A percentile compares a stretch with the other conserved stretches of the same genome.
These are phyloP conservation scores for Lipomyces yamanashiensis DNA, from an alignment of 805 yeast genomes.

Conservation along the genomic window DNA sequence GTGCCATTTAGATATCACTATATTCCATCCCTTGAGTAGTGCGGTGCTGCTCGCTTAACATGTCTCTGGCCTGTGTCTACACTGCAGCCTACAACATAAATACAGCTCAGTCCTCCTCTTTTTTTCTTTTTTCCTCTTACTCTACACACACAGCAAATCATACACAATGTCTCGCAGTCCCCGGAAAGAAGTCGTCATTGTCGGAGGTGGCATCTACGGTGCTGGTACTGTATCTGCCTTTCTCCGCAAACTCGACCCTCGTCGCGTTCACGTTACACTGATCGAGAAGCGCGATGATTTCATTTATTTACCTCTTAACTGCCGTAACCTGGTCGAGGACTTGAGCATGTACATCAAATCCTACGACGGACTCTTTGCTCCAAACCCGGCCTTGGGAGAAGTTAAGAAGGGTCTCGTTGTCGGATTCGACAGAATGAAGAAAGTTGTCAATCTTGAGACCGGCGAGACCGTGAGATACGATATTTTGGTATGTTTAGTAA, in stretches of 20 bases:
- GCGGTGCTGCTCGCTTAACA: too few relatives aligned
- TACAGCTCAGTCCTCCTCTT: background rate
- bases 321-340: constrained; percentile 18
- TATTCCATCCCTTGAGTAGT: too few relatives aligned
- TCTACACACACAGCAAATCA: background rate
- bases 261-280: constrained; percentile 11
- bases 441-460: constrained; percentile 5
- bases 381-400: constrained; percentile 8
- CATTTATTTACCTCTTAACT: constrained; percentile 8
- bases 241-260: background rate
- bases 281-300: constrained; percentile 16
- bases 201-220: constrained; percentile 17
- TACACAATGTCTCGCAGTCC: background rate
- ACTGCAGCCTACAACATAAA: too few relatives aligned
- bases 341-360: constrained; percentile 11
- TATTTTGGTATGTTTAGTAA: constrained; percentile 2
- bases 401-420: constrained; percentile 7
- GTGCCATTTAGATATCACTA: too few relatives aligned
- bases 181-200: constrained; percentile 2
- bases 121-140: too few relatives aligned
- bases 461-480: constrained; percentile 16
- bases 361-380: constrained; percentile 9
- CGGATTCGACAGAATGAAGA: background rate
- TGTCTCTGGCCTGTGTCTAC: too few relatives aligned
- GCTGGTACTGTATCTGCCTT: background rate